A percentile compares a stretch with the other conserved stretches of the same genome.
phyloP scores from a whole-genome alignment of 2,329 filamentous ascomycete species.

The Orbilia quercus region DNA sequence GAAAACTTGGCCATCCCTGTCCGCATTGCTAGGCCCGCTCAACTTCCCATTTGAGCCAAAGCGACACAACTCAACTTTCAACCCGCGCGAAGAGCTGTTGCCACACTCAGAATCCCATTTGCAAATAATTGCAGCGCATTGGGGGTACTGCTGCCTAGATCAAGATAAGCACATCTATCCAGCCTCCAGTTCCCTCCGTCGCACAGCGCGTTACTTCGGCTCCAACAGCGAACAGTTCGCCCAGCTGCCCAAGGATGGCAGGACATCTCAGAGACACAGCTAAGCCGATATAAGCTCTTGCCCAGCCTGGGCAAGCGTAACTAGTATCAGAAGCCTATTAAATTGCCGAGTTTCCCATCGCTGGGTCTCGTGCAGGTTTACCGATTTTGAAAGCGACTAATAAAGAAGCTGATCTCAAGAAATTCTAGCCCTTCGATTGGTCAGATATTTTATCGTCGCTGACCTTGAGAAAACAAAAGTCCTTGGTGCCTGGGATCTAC shows the following conservation, averaged over 20 bases:
- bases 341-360: conserved; percentile 37
- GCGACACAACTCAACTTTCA: neutral
- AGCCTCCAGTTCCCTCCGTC: conserved; percentile 1
- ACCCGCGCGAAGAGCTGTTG: neutral
- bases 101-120: conserved; percentile 17
- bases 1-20: conserved; percentile 18
- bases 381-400: conserved; percentile 36
- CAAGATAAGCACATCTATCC: neutral
- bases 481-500: conserved; percentile 27
- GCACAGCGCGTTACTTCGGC: conserved; percentile 20
- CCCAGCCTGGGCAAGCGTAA: conserved; percentile 53
- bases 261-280: conserved; percentile 30
- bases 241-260: conserved; percentile 48
- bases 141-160: conserved; percentile 43
- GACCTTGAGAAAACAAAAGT: conserved; percentile 2
- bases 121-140: neutral
- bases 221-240: conserved; percentile 19
- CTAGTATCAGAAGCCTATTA: conserved; percentile 6
- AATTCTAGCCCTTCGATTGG: conserved; percentile 14
- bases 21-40: conserved; percentile 8
- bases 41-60: conserved; percentile 35
- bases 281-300: conserved; percentile 54
- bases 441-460: conserved; percentile 8
- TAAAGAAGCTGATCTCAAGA: conserved; percentile 36
- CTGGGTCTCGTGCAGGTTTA: conserved; percentile 24